phyloP scores from a whole-genome alignment of 2,329 filamentous ascomycete genomes.

The Colletotrichum tabaci region DNA sequence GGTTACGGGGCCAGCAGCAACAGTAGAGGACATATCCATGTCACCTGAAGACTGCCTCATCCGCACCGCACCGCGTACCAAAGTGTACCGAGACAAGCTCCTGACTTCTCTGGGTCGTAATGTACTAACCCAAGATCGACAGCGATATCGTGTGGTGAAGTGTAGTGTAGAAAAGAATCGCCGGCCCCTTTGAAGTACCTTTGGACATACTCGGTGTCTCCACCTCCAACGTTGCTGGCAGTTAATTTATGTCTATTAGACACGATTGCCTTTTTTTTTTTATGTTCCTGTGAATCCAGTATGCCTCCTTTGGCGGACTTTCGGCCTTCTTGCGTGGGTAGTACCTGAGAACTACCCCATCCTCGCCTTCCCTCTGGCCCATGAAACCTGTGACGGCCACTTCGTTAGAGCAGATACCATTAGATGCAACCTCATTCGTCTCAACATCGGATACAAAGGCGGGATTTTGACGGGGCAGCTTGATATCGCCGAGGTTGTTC shows the following conservation, averaged over 20 bases:
- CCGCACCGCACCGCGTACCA: slow-evolving; percentile 35
- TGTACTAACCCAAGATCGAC: slow-evolving; percentile 50
- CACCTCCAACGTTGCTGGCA: slow-evolving; percentile 48
- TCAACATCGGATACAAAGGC: neutral
- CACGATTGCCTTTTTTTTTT: slow-evolving; percentile 45
- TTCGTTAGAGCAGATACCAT: slow-evolving; percentile 11
- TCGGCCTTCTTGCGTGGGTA: slow-evolving; percentile 17
- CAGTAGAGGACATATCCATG: slow-evolving; percentile 39
- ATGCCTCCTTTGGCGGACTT: slow-evolving; percentile 32
- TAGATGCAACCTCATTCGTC: slow-evolving; percentile 16
- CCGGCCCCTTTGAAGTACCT: slow-evolving; percentile 50
- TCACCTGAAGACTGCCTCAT: slow-evolving; percentile 37
- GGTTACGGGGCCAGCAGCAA: slow-evolving; percentile 33
- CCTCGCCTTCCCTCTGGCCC: slow-evolving; percentile 18
- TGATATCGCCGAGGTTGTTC: neutral
- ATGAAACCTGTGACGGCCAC: slow-evolving; percentile 18
- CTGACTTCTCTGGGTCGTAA: slow-evolving; percentile 19
- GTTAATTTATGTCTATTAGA: slow-evolving; percentile 49
- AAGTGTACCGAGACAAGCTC: slow-evolving; percentile 32
- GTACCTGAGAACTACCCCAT: slow-evolving; percentile 21
- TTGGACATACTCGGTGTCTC: slow-evolving; percentile 46
- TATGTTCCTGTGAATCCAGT: slow-evolving; percentile 28
- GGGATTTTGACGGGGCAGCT: neutral
- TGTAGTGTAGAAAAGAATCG: slow-evolving; percentile 49
- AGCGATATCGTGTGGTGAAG: slow-evolving; percentile 53